Evolutionary conservation across 495 filamentous ascomycete genomes (phyloP), one percentile per base, ranked within the genome.

Genomic region (Aspergillus carlsbadensis): DNA sequence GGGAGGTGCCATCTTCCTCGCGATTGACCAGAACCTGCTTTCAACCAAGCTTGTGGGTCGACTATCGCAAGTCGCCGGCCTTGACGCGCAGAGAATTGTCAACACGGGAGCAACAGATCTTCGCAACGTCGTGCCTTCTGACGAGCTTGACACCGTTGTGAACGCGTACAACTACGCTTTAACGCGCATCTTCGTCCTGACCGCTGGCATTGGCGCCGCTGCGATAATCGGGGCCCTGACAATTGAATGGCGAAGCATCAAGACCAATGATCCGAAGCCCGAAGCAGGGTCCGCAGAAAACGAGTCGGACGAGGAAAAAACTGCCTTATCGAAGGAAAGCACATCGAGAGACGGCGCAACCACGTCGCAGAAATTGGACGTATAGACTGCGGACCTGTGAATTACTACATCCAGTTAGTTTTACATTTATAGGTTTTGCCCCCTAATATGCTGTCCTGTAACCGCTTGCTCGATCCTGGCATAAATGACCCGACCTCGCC

Each of bases 231-330:
- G 70, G 17, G 54, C 63, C 14, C 44, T 64, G 10, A 53, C 39
- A 6, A 70, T 77, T 62, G 74, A 77, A 50, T 78, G 76, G 76
- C 64, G 54, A 48, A 73, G 52, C 39, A 64, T 77, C 22, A 75
- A 76, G 54, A 49, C 40, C 21, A 60, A 42, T 40, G 43, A 2
- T 8, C 24, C 13, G 11, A 29, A 46, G 29, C 22, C 6, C 10
- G 5, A 15, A 15, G 2, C 39, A 15, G 39, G 4, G 8, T 5
- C 2, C 6, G 5, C 6, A 61, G 48, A 36, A 59, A 42, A 3
- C 22, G 18, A 4, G 5, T 37, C 37, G 37, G 37, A 15, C 15
- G 40, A 24, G 40, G 21, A 24, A 3, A 24, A 10, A 10, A 24
- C 10, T 22, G 17, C 4, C 3, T 8, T 8, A 8, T 29, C 26